Conservation (phyloP, 208 protist species). For the Borovskyia barvae region DNA sequence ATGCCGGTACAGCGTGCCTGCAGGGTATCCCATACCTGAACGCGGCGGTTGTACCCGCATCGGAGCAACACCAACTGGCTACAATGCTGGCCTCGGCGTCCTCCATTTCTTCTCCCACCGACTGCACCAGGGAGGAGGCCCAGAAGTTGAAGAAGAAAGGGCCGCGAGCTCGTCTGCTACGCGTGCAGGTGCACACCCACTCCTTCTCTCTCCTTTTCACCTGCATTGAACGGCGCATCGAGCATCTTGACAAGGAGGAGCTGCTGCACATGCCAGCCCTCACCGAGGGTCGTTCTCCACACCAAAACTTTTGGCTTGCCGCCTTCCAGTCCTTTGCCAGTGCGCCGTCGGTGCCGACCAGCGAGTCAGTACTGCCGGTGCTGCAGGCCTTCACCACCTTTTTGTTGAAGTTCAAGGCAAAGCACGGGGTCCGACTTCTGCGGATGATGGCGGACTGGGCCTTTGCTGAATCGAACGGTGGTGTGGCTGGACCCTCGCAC, state of each 20-base stretch:
- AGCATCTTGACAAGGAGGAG: conserved; percentile 70
- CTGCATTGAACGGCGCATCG: conserved; percentile 62
- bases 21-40: conserved; percentile 53
- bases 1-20: conserved; percentile 61
- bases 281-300: conserved; percentile 43
- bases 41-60: conserved; percentile 26
- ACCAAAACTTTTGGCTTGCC: conserved; percentile 84
- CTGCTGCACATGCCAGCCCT: conserved; percentile 64
- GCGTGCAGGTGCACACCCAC: conserved; percentile 67
- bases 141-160: conserved; percentile 14
- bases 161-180: conserved; percentile 24
- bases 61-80: conserved; percentile 25
- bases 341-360: conserved; percentile 53
- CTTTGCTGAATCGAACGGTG: conserved; percentile 50
- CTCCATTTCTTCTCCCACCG: neutral
- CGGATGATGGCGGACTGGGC: conserved; percentile 72
- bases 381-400: conserved; percentile 80
- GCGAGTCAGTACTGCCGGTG: conserved; percentile 64
- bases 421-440: conserved; percentile 67
- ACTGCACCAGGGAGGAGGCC: neutral
- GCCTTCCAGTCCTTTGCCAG: conserved; percentile 69
- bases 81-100: conserved; percentile 2
- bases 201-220: conserved; percentile 73
- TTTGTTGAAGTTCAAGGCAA: conserved; percentile 89
- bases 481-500: conserved; percentile 4